A percentile compares a stretch with the other conserved stretches of the same genome.
Evolutionary conservation across 345 rosid genomes (phyloP).

Genomic region (Populus simonii): DNA sequence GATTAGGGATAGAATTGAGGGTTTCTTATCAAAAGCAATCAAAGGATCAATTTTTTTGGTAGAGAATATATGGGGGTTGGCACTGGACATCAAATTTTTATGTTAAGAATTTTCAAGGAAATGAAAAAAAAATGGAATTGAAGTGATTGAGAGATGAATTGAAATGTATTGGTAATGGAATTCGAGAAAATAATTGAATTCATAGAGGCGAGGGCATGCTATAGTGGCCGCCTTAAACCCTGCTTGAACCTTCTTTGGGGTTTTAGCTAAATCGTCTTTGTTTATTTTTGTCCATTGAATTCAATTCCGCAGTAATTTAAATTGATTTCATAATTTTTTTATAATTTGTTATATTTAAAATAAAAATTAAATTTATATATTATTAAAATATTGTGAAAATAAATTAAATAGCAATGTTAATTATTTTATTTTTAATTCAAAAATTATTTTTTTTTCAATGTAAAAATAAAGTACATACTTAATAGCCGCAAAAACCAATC

Average conservation of each 20-base stretch:
- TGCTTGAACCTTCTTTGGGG: conserved; percentile 37
- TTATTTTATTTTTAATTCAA: no score
- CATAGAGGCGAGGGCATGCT: not conserved
- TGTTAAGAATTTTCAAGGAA: not conserved
- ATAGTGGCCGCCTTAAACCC: conserved; percentile 51
- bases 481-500: no score
- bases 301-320: no score
- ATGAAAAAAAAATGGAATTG: not conserved
- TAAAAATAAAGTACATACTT: no score
- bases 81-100: conserved; percentile 56
- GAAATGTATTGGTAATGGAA: conserved; percentile 1
- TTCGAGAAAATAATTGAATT: not conserved
- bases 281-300: not conserved
- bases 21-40: conserved; percentile 22
- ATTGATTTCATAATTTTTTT: no score
- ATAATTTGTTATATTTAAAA: no score
- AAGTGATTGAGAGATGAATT: not conserved
- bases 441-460: no score
- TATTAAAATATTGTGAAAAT: no score
- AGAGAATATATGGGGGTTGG: conserved; percentile 35
- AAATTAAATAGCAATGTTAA: no score
- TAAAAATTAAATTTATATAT: no score
- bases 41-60: conserved; percentile 30
- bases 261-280: not conserved
- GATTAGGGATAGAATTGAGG: conserved; percentile 21